Base-by-base conservation (phyloP, 2,329 filamentous ascomycete genomes). In the Pseudocercospora macadamiae region DNA sequence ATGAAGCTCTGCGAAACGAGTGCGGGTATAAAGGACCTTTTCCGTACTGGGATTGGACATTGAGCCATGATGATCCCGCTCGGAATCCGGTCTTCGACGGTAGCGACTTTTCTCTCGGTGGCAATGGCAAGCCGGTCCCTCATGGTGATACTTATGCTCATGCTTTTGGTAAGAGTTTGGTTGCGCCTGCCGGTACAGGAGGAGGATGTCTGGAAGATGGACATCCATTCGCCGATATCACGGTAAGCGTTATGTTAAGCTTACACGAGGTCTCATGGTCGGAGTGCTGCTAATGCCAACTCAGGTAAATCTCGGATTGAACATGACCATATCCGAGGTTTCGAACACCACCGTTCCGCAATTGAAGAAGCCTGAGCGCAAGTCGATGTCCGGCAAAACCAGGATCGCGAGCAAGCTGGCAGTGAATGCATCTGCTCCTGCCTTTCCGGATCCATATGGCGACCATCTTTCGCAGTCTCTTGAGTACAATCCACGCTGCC, bases 81-180 rank as follows among this genome's bases (percentile, higher is more conserved):
- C 49, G 55, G 74, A 76, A 53, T 0, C 80, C 82, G 5, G 67
- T 85, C 49, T 84, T 62, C 26, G 62, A 64, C 25, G 54, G 54
- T 16, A 60, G 57, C 14, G 51, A 55, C 30, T 62, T 57, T 5
- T 62, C 60, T 2, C 28, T 86, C 55, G 81, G 84, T 62, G 83
- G 83, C 39, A 70, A 73, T 42, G 70, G 71, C 53, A 55, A 53
- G 76, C 63, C 80, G 7, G 80, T 78, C 76, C 1, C 47, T 82
- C 80, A 19, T 12, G 28, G 6, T 6, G 28, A 32, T 32, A 32
- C 28, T 6, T 32, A 32, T 32, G 28, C 28, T 6, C 6, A 6
- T 7, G 28, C 28, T 6, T 32, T 32, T 32, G 28, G 28, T 6
- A 32, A 32, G 28, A 32, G 28, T 32, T 12, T 32, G 28, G 28